phyloP scores from a whole-genome alignment of 441 rosid genomes.

The Bruguiera hainesii region DNA sequence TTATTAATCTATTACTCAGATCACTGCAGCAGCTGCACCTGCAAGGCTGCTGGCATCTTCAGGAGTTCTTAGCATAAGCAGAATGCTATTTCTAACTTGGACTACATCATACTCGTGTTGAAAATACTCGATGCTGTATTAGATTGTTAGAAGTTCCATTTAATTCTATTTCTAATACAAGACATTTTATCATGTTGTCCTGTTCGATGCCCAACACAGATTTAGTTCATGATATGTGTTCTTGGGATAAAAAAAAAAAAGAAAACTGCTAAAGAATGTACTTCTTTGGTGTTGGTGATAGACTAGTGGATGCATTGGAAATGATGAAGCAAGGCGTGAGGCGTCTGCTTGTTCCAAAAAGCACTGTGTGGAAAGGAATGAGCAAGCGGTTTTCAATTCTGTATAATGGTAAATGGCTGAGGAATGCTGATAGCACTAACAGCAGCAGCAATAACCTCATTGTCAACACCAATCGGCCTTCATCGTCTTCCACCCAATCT shows the following conservation, averaged over 20 bases:
- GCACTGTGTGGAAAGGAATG: constrained; percentile 81
- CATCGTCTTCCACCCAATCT: constrained; percentile 51
- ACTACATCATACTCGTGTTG: no score
- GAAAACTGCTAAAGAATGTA: background rate
- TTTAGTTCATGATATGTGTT: background rate
- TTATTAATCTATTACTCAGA: no score
- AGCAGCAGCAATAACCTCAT: constrained; percentile 41
- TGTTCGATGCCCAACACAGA: background rate
- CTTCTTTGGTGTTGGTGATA: constrained; percentile 24
- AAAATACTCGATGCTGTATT: no score
- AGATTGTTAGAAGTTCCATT: no score
- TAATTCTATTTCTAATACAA: no score
- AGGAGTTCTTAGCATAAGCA: no score
- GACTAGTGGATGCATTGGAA: constrained; percentile 91
- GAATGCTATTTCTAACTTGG: no score
- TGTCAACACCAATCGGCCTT: constrained; percentile 39
- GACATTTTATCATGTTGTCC: background rate
- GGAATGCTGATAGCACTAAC: constrained; percentile 50
- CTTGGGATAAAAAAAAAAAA: background rate
- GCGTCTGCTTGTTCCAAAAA: constrained; percentile 78
- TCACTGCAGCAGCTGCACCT: no score
- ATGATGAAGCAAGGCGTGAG: constrained; percentile 97
- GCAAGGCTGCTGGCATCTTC: no score
- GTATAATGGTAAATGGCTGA: constrained; percentile 91
- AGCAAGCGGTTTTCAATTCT: constrained; percentile 91